Base-by-base conservation (phyloP, 106 monocot species). In the Dactylorhiza incarnata region DNA sequence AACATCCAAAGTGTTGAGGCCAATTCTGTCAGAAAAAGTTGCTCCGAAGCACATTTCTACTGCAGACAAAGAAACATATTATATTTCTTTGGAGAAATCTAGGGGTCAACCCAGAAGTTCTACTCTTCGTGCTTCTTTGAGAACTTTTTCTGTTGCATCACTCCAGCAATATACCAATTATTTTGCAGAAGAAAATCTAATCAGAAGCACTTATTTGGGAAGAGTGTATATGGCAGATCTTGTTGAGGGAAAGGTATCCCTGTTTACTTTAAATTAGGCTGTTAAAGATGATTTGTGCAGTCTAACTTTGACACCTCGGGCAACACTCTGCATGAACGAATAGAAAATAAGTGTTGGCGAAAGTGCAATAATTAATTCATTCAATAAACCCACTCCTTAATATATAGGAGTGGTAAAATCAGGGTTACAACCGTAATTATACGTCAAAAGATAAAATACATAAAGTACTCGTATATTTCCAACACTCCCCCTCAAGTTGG, bases 71-170 rank as follows among this genome's bases (percentile, higher is more conserved):
- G 23, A 22, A 46, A 44, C n/a, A 78, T 3, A 45, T 69, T 7
- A 69, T 69, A 8, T 45, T 69, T 69, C 45, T 45, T 69, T 46
- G 16, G n/a, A 45, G n/a, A 69, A 69, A 46, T 43, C 55, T 25
- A 48, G 0, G 24, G 7, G 58, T 24, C 20, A 25, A 66, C 37
- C 67, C 23, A 23, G 52, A 54, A 77, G 52, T 52, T 44, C 15
- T 52, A 55, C 52, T 44, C 37, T 20, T 15, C 66, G 14, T 66
- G 48, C 58, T 56, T 54, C 78, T 37, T 17, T 80, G 25, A 20
- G 74, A 52, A 74, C 73, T 6, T 80, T 80, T 52, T 74, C 74
- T 13, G 66, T 80, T 80, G 73, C 45, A 46, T 17, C n/a, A 2
- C 69, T 69, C 45, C 69, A 69, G 69, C 69, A 69, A 46, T 69